Percentiles rank a stretch among this genome's conserved stretches.
phyloP scores from a whole-genome alignment of 805 yeast genomes.

The Ogataea pignaliae region DNA sequence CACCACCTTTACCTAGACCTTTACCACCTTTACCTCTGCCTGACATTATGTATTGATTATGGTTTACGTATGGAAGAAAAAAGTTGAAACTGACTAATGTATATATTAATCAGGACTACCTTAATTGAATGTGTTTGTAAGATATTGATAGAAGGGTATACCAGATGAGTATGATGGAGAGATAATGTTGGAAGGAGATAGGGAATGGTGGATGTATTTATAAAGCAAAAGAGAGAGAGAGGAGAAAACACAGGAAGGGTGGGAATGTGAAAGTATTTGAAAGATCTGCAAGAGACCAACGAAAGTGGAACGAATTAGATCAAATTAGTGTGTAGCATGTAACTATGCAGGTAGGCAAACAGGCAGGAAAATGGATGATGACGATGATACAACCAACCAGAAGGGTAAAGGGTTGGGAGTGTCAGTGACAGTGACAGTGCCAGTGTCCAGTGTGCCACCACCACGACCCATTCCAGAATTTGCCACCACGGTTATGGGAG shows the following conservation, averaged over 20 bases:
- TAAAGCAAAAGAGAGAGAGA: not conserved
- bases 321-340: not conserved
- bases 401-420: too few relatives aligned
- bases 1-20: slow-evolving; percentile 99
- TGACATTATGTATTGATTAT: slow-evolving; percentile 57
- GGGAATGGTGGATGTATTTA: slow-evolving; percentile 1
- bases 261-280: too few relatives aligned
- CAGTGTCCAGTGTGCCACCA: too few relatives aligned
- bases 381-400: too few relatives aligned
- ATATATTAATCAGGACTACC: not conserved
- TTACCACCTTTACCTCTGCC: slow-evolving; percentile 99
- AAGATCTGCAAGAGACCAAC: too few relatives aligned
- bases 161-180: not conserved
- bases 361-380: too few relatives aligned
- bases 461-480: not conserved
- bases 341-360: too few relatives aligned
- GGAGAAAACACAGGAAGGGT: not conserved
- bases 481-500: too few relatives aligned
- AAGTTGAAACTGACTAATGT: not conserved
- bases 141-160: not conserved
- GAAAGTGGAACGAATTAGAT: too few relatives aligned
- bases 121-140: not conserved
- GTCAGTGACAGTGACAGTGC: too few relatives aligned
- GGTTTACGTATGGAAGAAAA: not conserved
- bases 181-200: not conserved